Base-by-base conservation (phyloP, 331 rosid genomes). In the Quercus lobata region DNA sequence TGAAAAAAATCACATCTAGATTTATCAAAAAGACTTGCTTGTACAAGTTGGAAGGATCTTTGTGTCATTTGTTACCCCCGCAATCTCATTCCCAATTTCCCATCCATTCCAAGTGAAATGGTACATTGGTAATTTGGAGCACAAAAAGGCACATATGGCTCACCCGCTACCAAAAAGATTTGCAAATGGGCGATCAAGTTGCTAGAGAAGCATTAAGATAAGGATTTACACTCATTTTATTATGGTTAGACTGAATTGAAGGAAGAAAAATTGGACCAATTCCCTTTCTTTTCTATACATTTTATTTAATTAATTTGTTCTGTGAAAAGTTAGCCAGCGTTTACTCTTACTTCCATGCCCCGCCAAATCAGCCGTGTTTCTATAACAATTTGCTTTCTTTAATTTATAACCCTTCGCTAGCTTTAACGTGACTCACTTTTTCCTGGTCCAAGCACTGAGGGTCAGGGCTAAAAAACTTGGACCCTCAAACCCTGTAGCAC, bases 131-230 rank as follows among this genome's bases (percentile, higher is more conserved):
- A 76, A 79, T 57, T 27, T 3, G 1, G 1, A 6, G 15, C 60
- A 55, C 72, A 74, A 3, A 63, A 57, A 32, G 55, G 27, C 22
- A 12, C 27, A 68, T 19, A 34, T 35, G 27, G 72, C 72, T 19
- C 10, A 24, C n/a, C 53, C 2, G 72, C 72, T 34, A 15, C 72
- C 72, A 34, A 68, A 68, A 34, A 34, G 27, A 69, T 5, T 44
- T 14, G 74, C 81, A 75, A 79, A 34, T 84, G 52, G 83, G 55
- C 14, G 71, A 80, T 82, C 91, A 84, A 87, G 61, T 87, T 85
- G 91, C 84, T 32, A 4, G 25, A 41, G 80, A 70, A 58, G 57
- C 72, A 74, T 24, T 62, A 29, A 30, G 74, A 65, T 65, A 19
- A 76, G 73, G 22, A 76, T 65, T 10, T 75, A 24, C 6, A 49